phyloP scores from a whole-genome alignment of 768 basidiomycete species.

The Phaffia australis region DNA sequence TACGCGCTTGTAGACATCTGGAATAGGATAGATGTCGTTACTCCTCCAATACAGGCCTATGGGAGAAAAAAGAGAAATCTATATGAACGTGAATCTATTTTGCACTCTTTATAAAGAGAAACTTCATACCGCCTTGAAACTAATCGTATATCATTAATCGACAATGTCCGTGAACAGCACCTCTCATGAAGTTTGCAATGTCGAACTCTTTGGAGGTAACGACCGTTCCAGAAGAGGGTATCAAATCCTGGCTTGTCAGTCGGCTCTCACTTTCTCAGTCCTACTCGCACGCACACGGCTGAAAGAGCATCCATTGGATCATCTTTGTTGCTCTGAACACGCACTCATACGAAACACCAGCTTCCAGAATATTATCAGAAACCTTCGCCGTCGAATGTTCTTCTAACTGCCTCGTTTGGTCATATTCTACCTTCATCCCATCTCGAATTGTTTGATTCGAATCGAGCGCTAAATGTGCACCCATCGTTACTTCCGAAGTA shows the following conservation, averaged over 20 bases:
- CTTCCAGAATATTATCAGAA: constrained; percentile 41
- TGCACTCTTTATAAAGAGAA: constrained; percentile 35
- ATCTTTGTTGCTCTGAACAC: neutral
- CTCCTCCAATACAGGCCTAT: constrained; percentile 55
- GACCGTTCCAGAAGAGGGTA: constrained; percentile 53
- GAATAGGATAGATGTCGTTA: constrained; percentile 56
- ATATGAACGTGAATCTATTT: constrained; percentile 36
- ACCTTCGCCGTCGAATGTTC: constrained; percentile 41
- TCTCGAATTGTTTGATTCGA: constrained; percentile 51
- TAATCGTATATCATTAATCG: constrained; percentile 15
- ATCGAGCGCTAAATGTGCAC: constrained; percentile 69
- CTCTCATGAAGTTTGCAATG: constrained; percentile 58
- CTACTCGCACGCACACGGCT: constrained; percentile 6
- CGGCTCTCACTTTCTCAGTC: neutral
- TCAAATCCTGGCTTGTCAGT: constrained; percentile 56
- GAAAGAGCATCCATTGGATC: constrained; percentile 34
- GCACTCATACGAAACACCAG: constrained; percentile 27
- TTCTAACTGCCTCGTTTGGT: constrained; percentile 84
- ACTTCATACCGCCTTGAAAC: neutral
- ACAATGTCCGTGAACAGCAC: constrained; percentile 39
- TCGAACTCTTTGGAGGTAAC: constrained; percentile 48
- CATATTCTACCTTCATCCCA: constrained; percentile 60
- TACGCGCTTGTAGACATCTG: constrained; percentile 56
- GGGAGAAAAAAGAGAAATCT: constrained; percentile 47
- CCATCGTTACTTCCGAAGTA: constrained; percentile 76